These are phyloP conservation scores for Lasiodiplodia citricola DNA, from an alignment of 2,329 filamentous ascomycete species.

Conservation along the genomic window DNA sequence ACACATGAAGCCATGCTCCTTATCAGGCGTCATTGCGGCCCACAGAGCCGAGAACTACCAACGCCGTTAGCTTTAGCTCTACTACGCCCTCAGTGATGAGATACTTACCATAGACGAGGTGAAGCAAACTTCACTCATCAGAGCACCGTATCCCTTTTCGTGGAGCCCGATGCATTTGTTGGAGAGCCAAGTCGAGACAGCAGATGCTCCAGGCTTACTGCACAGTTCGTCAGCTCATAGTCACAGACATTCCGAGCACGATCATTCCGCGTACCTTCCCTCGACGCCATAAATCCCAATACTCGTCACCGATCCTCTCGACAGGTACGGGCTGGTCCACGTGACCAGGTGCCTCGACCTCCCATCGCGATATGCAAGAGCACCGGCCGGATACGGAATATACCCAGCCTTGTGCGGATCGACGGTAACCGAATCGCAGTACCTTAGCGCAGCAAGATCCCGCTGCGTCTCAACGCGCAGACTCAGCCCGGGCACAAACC, in stretches of 20 bases:
- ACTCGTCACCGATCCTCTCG: constrained; percentile 45
- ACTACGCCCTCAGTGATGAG: fast-evolving
- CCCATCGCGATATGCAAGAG: constrained; percentile 51
- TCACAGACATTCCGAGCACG: fast-evolving
- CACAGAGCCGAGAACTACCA: constrained; percentile 45
- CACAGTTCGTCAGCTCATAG: neutral
- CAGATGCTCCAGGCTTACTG: constrained; percentile 56
- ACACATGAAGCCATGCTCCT: constrained; percentile 42
- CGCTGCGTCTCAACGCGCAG: constrained; percentile 45
- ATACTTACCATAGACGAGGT: constrained; percentile 48
- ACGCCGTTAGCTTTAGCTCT: neutral
- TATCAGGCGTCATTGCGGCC: constrained; percentile 46
- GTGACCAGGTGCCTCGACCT: constrained; percentile 53
- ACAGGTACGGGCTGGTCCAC: constrained; percentile 51
- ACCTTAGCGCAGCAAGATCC: constrained; percentile 47
- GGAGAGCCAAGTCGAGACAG: constrained; percentile 52
- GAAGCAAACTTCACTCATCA: constrained; percentile 52
- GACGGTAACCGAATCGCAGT: constrained; percentile 54
- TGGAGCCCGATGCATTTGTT: constrained; percentile 52
- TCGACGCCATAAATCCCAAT: constrained; percentile 55
- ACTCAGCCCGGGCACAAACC: constrained; percentile 45
- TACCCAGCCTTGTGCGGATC: constrained; percentile 57
- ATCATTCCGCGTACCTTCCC: constrained; percentile 41
- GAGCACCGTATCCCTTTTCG: constrained; percentile 49
- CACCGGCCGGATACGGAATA: constrained; percentile 54